Base-by-base conservation (phyloP, 305 asterid genomes). In the Withania somnifera region DNA sequence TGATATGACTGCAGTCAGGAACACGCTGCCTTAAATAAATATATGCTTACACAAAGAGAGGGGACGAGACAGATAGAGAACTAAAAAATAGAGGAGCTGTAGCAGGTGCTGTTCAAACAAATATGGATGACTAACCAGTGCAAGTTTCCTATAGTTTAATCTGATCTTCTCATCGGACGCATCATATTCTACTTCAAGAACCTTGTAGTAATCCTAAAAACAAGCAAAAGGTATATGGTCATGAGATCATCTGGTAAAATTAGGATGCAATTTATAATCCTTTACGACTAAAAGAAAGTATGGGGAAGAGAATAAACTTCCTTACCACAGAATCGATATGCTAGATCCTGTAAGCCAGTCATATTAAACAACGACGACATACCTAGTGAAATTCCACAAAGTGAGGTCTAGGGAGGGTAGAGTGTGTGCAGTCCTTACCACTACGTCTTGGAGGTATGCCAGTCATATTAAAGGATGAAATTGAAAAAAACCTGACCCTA, bases 121-220 rank as follows among this genome's bases (percentile, higher is more conserved):
- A 28, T 75, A 75, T 28, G 63, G 26, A 85, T 61, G 76, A 86
- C 88, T 82, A 87, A 89, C 95, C 95, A 91, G 84, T 78, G 95
- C 95, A 68, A 90, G 91, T 89, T 85, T 91, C 36, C 90, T 89
- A 67, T 91, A 90, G 85, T 84, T 89, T 77, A 90, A 83, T 71
- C 91, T 90, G 84, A 91, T 90, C 64, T 80, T 84, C 84, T 91
- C 93, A 88, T 91, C 95, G 34, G 92, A 83, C 77, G 93, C 95
- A 86, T 91, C 93, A 77, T 90, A 91, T 54, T 90, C 93, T 63
- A 91, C 89, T 88, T 89, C 92, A 82, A 91, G 85, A 60, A 91
- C 80, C 90, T 90, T 91, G 92, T 91, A 91, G 82, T 86, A 90
- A 85, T 90, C 95, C 95, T 91, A 81, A 75, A 36, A 86, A 51